Conservation (phyloP, 257 asterid species). For the Apocynum venetum region DNA sequence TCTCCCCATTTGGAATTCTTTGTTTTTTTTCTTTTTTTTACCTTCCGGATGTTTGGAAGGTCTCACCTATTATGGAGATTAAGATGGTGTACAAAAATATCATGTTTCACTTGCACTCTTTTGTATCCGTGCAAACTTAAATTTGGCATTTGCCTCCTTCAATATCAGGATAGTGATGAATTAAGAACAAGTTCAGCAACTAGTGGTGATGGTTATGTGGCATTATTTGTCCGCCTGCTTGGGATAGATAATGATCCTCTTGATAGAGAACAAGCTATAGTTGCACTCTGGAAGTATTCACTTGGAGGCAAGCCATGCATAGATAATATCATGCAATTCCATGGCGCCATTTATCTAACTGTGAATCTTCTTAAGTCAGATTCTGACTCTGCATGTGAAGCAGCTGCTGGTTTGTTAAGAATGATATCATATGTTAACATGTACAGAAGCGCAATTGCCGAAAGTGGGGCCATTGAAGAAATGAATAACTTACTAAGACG, state of each 20-base stretch:
- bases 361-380: slow-evolving; percentile 70
- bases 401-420: slow-evolving; percentile 79
- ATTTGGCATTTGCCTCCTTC: slow-evolving; percentile 8
- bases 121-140: not conserved
- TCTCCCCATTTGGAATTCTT: not conserved
- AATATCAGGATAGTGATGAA: slow-evolving; percentile 51
- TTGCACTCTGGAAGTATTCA: slow-evolving; percentile 74
- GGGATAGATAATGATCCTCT: slow-evolving; percentile 73
- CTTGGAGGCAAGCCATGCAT: slow-evolving; percentile 72
- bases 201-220: slow-evolving; percentile 46
- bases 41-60: slow-evolving; percentile 1
- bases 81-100: not conserved
- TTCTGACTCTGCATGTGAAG: slow-evolving; percentile 75
- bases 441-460: slow-evolving; percentile 65
- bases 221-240: slow-evolving; percentile 74
- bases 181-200: slow-evolving; percentile 31
- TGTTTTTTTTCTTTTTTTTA: not conserved
- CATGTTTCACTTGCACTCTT: not conserved
- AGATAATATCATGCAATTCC: slow-evolving; percentile 64
- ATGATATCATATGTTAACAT: slow-evolving; percentile 51
- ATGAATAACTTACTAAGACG: slow-evolving; percentile 55
- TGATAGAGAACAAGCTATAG: slow-evolving; percentile 77
- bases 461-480: slow-evolving; percentile 83
- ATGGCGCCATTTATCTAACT: slow-evolving; percentile 61
- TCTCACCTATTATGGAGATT: not conserved